phyloP scores from a whole-genome alignment of 208 protist species.

The Wallacemonas sp. region DNA sequence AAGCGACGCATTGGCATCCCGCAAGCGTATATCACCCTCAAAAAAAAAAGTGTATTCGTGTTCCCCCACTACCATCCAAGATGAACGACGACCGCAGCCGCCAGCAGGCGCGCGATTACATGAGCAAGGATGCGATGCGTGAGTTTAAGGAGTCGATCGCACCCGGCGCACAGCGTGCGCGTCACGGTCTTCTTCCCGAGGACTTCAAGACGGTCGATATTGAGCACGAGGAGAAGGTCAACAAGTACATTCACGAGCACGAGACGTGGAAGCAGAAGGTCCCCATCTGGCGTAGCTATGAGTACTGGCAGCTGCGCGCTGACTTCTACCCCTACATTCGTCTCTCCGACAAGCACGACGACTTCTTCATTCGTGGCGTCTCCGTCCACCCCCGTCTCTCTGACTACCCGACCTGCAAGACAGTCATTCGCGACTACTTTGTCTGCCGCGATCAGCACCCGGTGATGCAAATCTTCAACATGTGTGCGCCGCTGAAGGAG shows the following conservation, averaged over 20 bases:
- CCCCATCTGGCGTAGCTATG: constrained; percentile 55
- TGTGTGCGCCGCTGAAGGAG: constrained; percentile 81
- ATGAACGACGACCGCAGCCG: constrained; percentile 14
- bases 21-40: no score
- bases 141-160: constrained; percentile 40
- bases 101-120: constrained; percentile 53
- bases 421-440: constrained; percentile 86
- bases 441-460: constrained; percentile 73
- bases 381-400: constrained; percentile 77
- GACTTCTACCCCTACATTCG: constrained; percentile 80
- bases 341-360: constrained; percentile 66
- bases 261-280: constrained; percentile 67
- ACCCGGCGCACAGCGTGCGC: constrained; percentile 38
- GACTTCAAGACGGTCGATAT: constrained; percentile 58
- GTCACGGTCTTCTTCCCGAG: constrained; percentile 61
- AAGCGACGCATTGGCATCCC: no score
- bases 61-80: no score
- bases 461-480: constrained; percentile 74
- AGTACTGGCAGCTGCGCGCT: constrained; percentile 82
- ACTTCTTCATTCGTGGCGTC: constrained; percentile 84
- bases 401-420: constrained; percentile 82
- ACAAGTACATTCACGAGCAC: constrained; percentile 57
- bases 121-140: constrained; percentile 60
- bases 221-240: constrained; percentile 61
- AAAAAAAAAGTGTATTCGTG: no score